phyloP scores from a whole-genome alignment of 1,139 yeast genomes.

The Kodamaea plutei region DNA sequence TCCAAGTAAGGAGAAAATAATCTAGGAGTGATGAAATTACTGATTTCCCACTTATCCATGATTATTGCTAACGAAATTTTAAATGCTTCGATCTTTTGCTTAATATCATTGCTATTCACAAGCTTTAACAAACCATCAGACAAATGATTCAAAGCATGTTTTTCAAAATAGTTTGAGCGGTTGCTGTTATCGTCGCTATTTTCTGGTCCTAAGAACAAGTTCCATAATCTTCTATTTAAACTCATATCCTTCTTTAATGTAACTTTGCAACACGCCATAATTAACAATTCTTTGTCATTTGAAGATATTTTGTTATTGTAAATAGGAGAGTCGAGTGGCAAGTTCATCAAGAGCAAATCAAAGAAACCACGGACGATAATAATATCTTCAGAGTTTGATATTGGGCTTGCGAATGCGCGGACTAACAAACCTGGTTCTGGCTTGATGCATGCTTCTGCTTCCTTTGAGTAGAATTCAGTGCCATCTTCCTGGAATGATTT shows the following conservation, averaged over 20 bases:
- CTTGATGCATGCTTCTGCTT: conserved; percentile 55
- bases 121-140: conserved; percentile 49
- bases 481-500: conserved; percentile 15
- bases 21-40: conserved; percentile 64
- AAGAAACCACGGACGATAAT: conserved; percentile 87
- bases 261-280: conserved; percentile 62
- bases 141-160: conserved; percentile 50
- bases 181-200: conserved; percentile 11
- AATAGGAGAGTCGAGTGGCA: conserved; percentile 62
- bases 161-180: conserved; percentile 54
- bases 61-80: conserved; percentile 61
- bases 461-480: conserved; percentile 34
- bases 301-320: conserved; percentile 44
- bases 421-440: conserved; percentile 80
- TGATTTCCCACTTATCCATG: conserved; percentile 93
- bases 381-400: conserved; percentile 50
- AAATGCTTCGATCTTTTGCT: conserved; percentile 47
- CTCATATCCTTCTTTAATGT: conserved; percentile 88
- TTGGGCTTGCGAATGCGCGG: conserved; percentile 68
- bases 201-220: conserved; percentile 82
- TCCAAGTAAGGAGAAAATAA: conserved; percentile 62
- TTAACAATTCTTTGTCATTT: conserved; percentile 54
- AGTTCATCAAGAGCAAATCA: conserved; percentile 66
- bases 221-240: conserved; percentile 86
- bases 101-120: conserved; percentile 30